Base-by-base conservation (phyloP, 140 eudicot species). In the Ambrosia hybrid region DNA sequence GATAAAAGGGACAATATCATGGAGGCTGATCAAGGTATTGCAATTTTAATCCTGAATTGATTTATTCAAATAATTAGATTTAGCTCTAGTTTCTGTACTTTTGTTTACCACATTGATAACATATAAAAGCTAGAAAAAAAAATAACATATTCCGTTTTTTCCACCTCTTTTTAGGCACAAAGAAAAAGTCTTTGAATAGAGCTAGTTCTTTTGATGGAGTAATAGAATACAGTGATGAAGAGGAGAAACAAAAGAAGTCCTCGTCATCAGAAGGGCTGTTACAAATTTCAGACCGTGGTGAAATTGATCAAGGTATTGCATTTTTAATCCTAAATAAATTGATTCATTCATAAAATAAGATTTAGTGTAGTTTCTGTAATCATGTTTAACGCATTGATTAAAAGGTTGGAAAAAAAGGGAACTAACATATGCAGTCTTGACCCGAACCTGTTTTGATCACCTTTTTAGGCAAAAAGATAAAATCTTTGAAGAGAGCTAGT, bases 211-310 rank as follows among this genome's bases (percentile, higher is more conserved):
- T 12, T 48, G 4, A 48, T 48, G 53, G 53, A 11, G 53, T 48
- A 48, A 48, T 7, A 48, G 53, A 48, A 48, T 12, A 48, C 10
- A 9, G 53, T 3, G 53, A 48, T 48, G 53, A 10, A 48, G 9
- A n/a, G n/a, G 53, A 48, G 53, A 48, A 48, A 48, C 53, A 11
- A 48, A 48, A 12, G 53, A 48, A 48, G 53, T 48, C 4, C 10
- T 48, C 14, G 53, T 48, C 53, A 48, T 48, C 14, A 48, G 13
- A 9, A 48, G n/a, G 53, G 10, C 53, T 48, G 53, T 9, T 48
- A 48, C 53, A 48, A 48, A 9, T 48, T 72, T 76, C 69, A 2
- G 91, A 84, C 51, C 89, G 91, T 71, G 98, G 96, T 75, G 96
- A 92, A 72, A 67, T 21, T 9, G 80, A 78, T 41, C 85, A 87